These are phyloP conservation scores for Dalbergia cultrata DNA, from an alignment of 306 rosid species.

Conservation along the genomic window DNA sequence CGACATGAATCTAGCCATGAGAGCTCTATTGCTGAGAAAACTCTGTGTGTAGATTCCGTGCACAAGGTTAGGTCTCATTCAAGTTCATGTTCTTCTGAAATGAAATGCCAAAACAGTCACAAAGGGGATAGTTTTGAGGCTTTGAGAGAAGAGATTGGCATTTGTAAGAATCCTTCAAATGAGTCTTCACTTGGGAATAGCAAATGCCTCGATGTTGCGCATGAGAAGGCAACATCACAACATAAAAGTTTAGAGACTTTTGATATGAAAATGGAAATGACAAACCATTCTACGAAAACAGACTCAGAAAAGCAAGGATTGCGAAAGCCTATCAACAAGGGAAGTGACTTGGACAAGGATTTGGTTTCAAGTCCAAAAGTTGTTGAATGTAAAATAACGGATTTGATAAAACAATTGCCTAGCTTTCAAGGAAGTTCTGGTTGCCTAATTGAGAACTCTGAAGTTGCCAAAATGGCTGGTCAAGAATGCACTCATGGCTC, in stretches of 20 bases:
- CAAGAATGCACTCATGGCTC: slow-evolving; percentile 29
- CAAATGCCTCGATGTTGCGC: slow-evolving; percentile 39
- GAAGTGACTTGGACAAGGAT: slow-evolving; percentile 38
- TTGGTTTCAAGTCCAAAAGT: slow-evolving; percentile 43
- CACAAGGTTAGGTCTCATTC: slow-evolving; percentile 57
- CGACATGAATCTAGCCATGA: slow-evolving; percentile 46
- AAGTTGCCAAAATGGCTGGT: slow-evolving; percentile 34
- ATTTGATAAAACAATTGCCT: slow-evolving; percentile 44
- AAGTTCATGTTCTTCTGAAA: slow-evolving; percentile 50
- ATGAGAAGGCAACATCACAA: slow-evolving; percentile 46
- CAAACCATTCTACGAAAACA: slow-evolving; percentile 40
- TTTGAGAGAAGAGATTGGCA: slow-evolving; percentile 48
- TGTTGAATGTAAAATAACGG: slow-evolving; percentile 41
- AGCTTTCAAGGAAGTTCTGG: slow-evolving; percentile 8
- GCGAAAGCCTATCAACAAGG: slow-evolving; percentile 41
- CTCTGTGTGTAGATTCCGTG: slow-evolving; percentile 75
- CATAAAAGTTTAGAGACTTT: slow-evolving; percentile 49
- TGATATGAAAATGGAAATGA: slow-evolving; percentile 42
- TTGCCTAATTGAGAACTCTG: slow-evolving; percentile 35
- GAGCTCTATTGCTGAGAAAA: slow-evolving; percentile 79
- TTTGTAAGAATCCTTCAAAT: slow-evolving; percentile 34
- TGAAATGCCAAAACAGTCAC: slow-evolving; percentile 44
- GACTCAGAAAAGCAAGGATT: slow-evolving; percentile 43
- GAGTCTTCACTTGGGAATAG: slow-evolving; percentile 57
- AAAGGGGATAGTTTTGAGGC: slow-evolving; percentile 43